Evolutionary conservation across 2,329 filamentous ascomycete genomes (phyloP).

Genomic region (Calonectria pseudoturangicola): DNA sequence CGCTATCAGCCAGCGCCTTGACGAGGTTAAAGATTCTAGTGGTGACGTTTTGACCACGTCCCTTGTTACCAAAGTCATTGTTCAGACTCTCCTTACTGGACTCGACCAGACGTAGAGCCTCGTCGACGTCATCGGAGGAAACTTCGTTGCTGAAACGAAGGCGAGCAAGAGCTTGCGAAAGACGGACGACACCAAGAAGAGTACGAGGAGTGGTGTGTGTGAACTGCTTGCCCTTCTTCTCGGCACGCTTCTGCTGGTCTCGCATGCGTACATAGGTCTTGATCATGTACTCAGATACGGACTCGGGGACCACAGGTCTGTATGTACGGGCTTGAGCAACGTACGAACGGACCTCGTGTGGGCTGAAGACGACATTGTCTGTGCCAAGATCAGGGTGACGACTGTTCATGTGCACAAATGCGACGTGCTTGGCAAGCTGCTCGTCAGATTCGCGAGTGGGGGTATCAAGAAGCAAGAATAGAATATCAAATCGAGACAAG

Average conservation of each 20-base stretch:
- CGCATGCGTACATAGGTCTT: conserved; percentile 97
- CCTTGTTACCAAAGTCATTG: conserved; percentile 76
- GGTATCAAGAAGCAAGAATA: conserved; percentile 97
- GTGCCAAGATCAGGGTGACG: conserved; percentile 85
- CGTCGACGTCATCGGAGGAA: conserved; percentile 94
- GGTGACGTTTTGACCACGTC: conserved; percentile 85
- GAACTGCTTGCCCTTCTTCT: conserved; percentile 93
- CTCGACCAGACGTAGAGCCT: conserved; percentile 92
- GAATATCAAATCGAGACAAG: conserved; percentile 95
- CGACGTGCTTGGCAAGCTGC: conserved; percentile 95
- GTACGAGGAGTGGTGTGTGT: conserved; percentile 96
- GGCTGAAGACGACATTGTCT: conserved; percentile 85
- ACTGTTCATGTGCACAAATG: conserved; percentile 97
- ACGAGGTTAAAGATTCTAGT: conserved; percentile 97
- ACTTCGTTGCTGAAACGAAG: conserved; percentile 91
- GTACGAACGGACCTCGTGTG: conserved; percentile 95
- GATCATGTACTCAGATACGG: conserved; percentile 95
- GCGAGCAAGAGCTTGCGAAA: conserved; percentile 94
- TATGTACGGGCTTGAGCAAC: conserved; percentile 93
- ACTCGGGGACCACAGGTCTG: conserved; percentile 88
- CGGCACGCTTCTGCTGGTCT: conserved; percentile 92
- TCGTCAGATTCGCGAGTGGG: conserved; percentile 92
- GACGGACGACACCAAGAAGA: conserved; percentile 91
- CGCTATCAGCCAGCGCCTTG: conserved; percentile 88
- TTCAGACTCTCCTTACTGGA: conserved; percentile 95